Percentiles rank a stretch among this genome's conserved stretches.
These are phyloP conservation scores for Pisolithus orientalis DNA, from an alignment of 768 basidiomycete species.

Conservation along the genomic window DNA sequence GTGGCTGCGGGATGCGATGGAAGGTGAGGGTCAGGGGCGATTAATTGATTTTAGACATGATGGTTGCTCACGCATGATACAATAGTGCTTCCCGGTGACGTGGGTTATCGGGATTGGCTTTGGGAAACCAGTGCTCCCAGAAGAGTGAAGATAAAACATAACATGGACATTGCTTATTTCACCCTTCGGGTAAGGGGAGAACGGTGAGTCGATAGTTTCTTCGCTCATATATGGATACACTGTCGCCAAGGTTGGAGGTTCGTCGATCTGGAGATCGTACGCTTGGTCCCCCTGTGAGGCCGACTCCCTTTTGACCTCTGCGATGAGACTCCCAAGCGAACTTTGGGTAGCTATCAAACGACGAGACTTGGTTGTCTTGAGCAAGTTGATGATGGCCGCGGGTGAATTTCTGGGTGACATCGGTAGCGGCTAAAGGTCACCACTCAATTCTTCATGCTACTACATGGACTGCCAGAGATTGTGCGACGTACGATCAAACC, in stretches of 20 bases:
- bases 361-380: slow-evolving; percentile 15
- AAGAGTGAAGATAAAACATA: slow-evolving; percentile 43
- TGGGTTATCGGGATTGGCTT: slow-evolving; percentile 38
- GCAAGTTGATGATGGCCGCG: slow-evolving; percentile 28
- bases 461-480: slow-evolving; percentile 16
- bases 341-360: slow-evolving; percentile 14
- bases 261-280: slow-evolving; percentile 6
- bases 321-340: slow-evolving; percentile 13
- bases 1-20: slow-evolving; percentile 4
- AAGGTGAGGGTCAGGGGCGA: neutral
- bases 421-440: slow-evolving; percentile 24
- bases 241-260: slow-evolving; percentile 15
- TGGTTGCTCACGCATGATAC: slow-evolving; percentile 25
- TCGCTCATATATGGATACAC: slow-evolving; percentile 37
- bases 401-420: slow-evolving; percentile 38
- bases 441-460: slow-evolving; percentile 17
- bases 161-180: slow-evolving; percentile 24
- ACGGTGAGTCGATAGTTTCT: slow-evolving; percentile 19
- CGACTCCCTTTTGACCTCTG: neutral
- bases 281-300: neutral
- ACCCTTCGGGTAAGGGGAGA: slow-evolving; percentile 12
- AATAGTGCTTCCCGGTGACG: slow-evolving; percentile 29
- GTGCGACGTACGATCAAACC: slow-evolving; percentile 29
- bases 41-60: neutral
- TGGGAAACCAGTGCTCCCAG: slow-evolving; percentile 46